phyloP scores from a whole-genome alignment of 768 basidiomycete genomes.

The Pluteus cervinus region DNA sequence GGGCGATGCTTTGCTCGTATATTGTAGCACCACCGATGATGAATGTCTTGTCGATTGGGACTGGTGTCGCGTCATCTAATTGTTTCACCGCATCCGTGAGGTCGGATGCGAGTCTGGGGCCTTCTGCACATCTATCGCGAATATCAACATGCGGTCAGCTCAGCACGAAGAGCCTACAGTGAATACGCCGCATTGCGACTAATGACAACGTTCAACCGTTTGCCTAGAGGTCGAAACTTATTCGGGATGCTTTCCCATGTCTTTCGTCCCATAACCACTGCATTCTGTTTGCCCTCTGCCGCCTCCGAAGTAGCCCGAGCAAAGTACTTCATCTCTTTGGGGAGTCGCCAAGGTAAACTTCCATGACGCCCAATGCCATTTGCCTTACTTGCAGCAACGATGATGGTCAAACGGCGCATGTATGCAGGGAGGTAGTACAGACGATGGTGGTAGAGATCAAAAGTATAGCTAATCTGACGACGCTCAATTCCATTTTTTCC shows the following conservation, averaged over 20 bases:
- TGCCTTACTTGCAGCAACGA: conserved; percentile 84
- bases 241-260: conserved; percentile 96
- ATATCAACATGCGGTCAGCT: neutral
- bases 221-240: conserved; percentile 75
- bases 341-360: conserved; percentile 82
- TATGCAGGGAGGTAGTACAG: conserved; percentile 6
- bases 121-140: neutral
- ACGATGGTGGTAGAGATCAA: conserved; percentile 1
- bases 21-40: conserved; percentile 91
- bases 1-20: conserved; percentile 61
- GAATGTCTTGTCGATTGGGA: conserved; percentile 54
- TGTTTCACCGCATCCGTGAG: no score
- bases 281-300: conserved; percentile 54
- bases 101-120: no score
- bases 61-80: conserved; percentile 26
- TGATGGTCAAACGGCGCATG: conserved; percentile 77
- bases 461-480: neutral
- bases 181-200: conserved; percentile 53
- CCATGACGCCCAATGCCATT: conserved; percentile 84
- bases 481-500: conserved; percentile 66
- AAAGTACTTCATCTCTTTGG: conserved; percentile 91
- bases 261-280: conserved; percentile 91
- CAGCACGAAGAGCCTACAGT: conserved; percentile 40
- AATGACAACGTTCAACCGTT: conserved; percentile 74
- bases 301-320: conserved; percentile 66